Conservation (phyloP, 805 yeast species). For the Wickerhamomyces bisporus region DNA sequence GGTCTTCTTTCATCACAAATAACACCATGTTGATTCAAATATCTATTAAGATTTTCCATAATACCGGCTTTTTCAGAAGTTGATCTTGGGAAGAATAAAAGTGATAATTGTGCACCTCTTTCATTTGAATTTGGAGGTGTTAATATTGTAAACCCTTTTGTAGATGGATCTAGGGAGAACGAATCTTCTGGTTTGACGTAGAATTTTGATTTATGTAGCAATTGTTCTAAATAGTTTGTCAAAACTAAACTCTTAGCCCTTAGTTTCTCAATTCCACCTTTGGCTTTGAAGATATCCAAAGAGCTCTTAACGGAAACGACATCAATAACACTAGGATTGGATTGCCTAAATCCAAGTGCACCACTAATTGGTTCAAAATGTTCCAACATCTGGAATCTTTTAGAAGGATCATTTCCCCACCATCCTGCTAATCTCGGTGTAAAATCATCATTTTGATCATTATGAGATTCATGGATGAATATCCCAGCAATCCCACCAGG, state of each 20-base stretch:
- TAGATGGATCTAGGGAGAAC: conserved; percentile 5
- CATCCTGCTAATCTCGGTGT: conserved; percentile 85
- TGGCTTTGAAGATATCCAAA: conserved; percentile 49
- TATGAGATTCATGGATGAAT: conserved; percentile 57
- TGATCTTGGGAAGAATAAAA: conserved; percentile 54
- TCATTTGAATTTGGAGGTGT: conserved; percentile 57
- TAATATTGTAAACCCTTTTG: conserved; percentile 50
- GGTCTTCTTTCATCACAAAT: conserved; percentile 90
- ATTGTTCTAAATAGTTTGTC: conserved; percentile 50
- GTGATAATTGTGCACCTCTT: conserved; percentile 80
- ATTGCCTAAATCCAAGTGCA: conserved; percentile 84
- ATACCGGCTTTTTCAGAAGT: conserved; percentile 33
- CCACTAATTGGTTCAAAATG: conserved; percentile 75
- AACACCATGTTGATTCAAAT: conserved; percentile 51
- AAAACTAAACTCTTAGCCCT: conserved; percentile 51
- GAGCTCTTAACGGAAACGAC: conserved; percentile 70
- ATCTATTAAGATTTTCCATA: conserved; percentile 56
- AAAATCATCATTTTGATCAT: conserved; percentile 26
- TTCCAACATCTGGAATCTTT: conserved; percentile 77
- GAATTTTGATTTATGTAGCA: conserved; percentile 41
- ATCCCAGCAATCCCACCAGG: conserved; percentile 93
- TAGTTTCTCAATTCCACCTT: conserved; percentile 60
- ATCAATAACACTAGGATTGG: conserved; percentile 86
- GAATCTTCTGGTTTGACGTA: conserved; percentile 32
- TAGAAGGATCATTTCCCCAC: conserved; percentile 84